Base-by-base conservation (phyloP, 371 early-diverging fungal genomes). In the Circinella minor region DNA sequence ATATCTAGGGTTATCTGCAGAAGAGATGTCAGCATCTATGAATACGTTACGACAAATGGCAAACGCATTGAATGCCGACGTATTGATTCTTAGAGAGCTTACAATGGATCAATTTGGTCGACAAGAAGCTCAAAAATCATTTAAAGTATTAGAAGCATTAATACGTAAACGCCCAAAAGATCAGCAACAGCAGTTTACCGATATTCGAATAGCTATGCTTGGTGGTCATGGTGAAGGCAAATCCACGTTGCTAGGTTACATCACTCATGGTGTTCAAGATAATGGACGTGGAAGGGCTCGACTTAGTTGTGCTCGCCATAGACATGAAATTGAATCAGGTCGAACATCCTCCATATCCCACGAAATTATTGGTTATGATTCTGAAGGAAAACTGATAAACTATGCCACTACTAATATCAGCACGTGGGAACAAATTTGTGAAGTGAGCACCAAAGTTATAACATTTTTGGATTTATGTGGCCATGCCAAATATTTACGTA, bases 381-480 rank as follows among this genome's bases (percentile, higher is more conserved):
- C 84, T 72, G 70, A 81, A 9, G 89, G 85, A 0, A 85, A 87
- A 9, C 71, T 84, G 17, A 81, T 91, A 51, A 86, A 93, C 68
- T 85, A 84, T 65, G 85, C 82, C 60, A 77, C 87, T 6, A 64
- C 57, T 18, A 51, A 51, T n/a, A 51, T 72, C 59, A 62, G 47
- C 7, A 89, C 89, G 1, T 95, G 95, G 96, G 93, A 95, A 69
- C 90, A 94, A 47, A 92, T 96, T 37, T 93, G 93, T 74, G 78
- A 74, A 34, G 72, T 78, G 5, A 91, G 95, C 10, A 88, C 87
- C 59, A 97, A 97, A 79, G 86, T 96, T 1, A 79, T 96, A 3
- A 90, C 92, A n/a, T 91, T 96, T 65, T 77, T 95, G 36, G 97
- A 97, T 71, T 86, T 95, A n/a, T 95, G 95, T 63, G 97, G 97